phyloP scores from a whole-genome alignment of 1,284 basidiomycete genomes.

The Naganishia sp. region DNA sequence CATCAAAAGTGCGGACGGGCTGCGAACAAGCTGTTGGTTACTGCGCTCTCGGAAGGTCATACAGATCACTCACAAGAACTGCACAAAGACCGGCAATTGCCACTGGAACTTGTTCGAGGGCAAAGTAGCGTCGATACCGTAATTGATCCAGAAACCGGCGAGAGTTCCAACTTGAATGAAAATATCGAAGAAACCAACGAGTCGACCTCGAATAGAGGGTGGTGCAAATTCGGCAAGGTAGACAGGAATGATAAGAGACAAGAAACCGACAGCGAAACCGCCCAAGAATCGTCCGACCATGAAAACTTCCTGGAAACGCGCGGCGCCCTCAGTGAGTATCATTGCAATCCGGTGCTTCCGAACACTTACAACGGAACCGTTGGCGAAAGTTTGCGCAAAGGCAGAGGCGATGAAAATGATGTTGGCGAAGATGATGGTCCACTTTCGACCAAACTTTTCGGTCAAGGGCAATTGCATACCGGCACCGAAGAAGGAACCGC shows the following conservation, averaged over 20 bases:
- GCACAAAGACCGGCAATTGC: conserved; percentile 33
- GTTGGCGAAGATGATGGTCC: conserved; percentile 62
- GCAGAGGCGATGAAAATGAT: conserved; percentile 68
- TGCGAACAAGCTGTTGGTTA: not conserved
- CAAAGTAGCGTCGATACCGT: conserved; percentile 36
- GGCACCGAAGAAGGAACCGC: conserved; percentile 76
- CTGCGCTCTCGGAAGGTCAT: not conserved
- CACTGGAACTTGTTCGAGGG: conserved; percentile 30
- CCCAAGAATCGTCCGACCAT: conserved; percentile 51
- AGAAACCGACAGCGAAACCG: conserved; percentile 44
- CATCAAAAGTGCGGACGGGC: conserved; percentile 50
- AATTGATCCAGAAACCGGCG: conserved; percentile 42
- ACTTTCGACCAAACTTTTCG: conserved; percentile 46
- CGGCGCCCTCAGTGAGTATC: conserved; percentile 42
- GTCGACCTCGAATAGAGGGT: conserved; percentile 58
- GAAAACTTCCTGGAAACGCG: conserved; percentile 54
- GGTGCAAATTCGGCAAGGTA: conserved; percentile 54
- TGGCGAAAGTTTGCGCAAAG: conserved; percentile 56
- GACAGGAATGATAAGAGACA: conserved; percentile 45
- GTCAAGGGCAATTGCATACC: conserved; percentile 59
- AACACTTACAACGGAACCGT: conserved; percentile 49
- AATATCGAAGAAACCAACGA: conserved; percentile 71
- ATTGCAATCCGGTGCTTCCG: too few relatives aligned
- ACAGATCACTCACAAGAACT: conserved; percentile 34
- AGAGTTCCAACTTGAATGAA: conserved; percentile 62